These are phyloP conservation scores for Starmerella sp. DNA, from an alignment of 805 yeast species.

Conservation along the genomic window DNA sequence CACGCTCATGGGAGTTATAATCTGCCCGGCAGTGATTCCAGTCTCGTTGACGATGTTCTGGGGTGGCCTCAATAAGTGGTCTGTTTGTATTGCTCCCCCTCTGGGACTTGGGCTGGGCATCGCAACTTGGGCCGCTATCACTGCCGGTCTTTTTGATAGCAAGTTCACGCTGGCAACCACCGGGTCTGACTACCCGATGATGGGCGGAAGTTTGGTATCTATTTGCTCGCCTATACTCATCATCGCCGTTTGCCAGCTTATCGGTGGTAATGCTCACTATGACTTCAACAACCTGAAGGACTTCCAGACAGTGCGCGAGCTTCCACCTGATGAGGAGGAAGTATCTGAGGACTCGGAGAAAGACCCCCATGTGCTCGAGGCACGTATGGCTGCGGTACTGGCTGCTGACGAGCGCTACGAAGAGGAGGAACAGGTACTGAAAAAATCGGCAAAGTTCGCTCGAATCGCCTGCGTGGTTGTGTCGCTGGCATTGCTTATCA, in stretches of 20 bases:
- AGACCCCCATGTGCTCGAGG: conserved; percentile 4
- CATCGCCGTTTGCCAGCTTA: conserved; percentile 52
- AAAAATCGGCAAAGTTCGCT: conserved; percentile 51
- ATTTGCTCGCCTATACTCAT: conserved; percentile 58
- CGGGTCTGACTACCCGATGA: conserved; percentile 79
- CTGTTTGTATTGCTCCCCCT: conserved; percentile 68
- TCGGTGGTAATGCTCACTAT: conserved; percentile 59
- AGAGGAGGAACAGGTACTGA: conserved; percentile 43
- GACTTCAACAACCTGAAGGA: conserved; percentile 55
- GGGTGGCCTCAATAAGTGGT: conserved; percentile 47
- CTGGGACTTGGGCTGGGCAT: conserved; percentile 66
- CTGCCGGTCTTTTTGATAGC: conserved; percentile 34
- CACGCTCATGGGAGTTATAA: conserved; percentile 80
- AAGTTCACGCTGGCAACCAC: conserved; percentile 43
- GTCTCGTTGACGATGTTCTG: conserved; percentile 61
- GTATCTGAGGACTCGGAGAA: conserved; percentile 6
- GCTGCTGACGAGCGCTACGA: conserved; percentile 17
- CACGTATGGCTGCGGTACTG: conserved; percentile 7
- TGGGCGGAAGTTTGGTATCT: conserved; percentile 79
- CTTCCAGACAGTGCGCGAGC: conserved; percentile 41
- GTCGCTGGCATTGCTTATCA: conserved; percentile 50
- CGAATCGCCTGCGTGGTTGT: conserved; percentile 48
- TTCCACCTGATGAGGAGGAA: conserved; percentile 16
- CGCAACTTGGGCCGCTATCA: conserved; percentile 47
- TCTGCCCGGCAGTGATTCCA: conserved; percentile 78